phyloP scores from a whole-genome alignment of 306 rosid species.

The Vigna angularis region DNA sequence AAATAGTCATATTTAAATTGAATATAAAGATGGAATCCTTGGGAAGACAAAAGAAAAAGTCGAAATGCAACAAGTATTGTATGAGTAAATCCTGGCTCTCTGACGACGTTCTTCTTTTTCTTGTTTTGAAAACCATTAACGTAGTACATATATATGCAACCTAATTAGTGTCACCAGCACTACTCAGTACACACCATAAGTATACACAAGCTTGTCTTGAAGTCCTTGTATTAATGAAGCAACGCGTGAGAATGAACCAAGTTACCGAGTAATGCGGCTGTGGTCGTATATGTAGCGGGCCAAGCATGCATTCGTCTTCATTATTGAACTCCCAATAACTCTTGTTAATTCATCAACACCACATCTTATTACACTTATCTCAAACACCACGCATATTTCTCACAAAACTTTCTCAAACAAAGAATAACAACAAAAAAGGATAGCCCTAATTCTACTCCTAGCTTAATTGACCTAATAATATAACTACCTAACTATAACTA shows the following conservation, averaged over 20 bases:
- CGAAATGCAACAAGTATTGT: not conserved
- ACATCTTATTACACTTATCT: constrained; percentile 12
- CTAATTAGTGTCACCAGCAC: constrained; percentile 11
- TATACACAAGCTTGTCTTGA: not conserved
- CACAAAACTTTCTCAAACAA: not conserved
- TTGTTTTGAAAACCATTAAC: not conserved
- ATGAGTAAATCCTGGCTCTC: constrained; percentile 6
- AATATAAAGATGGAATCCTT: not conserved
- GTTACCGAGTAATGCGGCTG: constrained; percentile 43
- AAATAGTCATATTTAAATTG: no score
- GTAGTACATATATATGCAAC: not conserved
- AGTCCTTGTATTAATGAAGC: constrained; percentile 11
- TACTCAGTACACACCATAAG: not conserved
- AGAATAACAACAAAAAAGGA: constrained; percentile 8
- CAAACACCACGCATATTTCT: not conserved
- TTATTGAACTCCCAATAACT: constrained; percentile 28
- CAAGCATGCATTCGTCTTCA: constrained; percentile 7
- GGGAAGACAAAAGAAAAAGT: not conserved
- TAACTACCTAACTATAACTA: not conserved
- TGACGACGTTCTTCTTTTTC: not conserved
- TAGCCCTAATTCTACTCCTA: not conserved
- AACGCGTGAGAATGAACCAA: constrained; percentile 24
- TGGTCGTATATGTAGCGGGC: constrained; percentile 36
- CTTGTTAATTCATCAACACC: not conserved
- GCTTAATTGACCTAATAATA: constrained; percentile 15